Evolutionary conservation across 306 rosid species (phyloP).

Genomic region (Cicer arietinum): DNA sequence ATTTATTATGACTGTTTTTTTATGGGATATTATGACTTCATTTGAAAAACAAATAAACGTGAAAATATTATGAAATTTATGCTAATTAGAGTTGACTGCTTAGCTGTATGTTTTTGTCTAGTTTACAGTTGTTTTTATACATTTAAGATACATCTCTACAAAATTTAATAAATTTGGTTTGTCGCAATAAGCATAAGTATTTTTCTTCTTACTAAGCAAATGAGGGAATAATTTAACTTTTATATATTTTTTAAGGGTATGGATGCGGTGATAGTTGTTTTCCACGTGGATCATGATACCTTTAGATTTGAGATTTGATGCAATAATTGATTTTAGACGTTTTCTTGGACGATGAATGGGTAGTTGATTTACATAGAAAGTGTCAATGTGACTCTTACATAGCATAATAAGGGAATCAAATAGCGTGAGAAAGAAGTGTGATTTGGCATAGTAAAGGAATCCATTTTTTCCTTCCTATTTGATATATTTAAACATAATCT

Average conservation of each 20-base stretch:
- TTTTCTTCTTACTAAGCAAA: background rate
- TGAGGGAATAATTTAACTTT: background rate
- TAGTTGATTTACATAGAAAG: slow-evolving; percentile 1
- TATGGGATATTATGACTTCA: background rate
- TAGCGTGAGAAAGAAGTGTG: background rate
- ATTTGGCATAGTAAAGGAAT: background rate
- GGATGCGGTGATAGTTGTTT: background rate
- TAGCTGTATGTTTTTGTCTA: too few relatives aligned
- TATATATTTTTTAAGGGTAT: background rate
- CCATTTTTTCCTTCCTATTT: background rate
- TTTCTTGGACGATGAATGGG: slow-evolving; percentile 20
- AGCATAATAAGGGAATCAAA: slow-evolving; percentile 1
- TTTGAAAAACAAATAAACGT: background rate
- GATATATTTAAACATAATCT: too few relatives aligned
- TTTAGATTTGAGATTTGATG: background rate
- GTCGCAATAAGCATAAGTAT: background rate
- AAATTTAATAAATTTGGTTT: background rate
- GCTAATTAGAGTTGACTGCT: background rate
- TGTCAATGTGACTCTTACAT: slow-evolving; percentile 20
- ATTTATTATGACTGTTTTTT: background rate
- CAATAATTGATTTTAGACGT: slow-evolving; percentile 20
- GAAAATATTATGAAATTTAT: background rate
- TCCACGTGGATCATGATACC: slow-evolving; percentile 5
- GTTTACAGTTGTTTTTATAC: background rate
- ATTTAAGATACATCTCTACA: background rate